Base-by-base conservation (phyloP, 805 yeast species). In the Metschnikowia kofuensis region DNA sequence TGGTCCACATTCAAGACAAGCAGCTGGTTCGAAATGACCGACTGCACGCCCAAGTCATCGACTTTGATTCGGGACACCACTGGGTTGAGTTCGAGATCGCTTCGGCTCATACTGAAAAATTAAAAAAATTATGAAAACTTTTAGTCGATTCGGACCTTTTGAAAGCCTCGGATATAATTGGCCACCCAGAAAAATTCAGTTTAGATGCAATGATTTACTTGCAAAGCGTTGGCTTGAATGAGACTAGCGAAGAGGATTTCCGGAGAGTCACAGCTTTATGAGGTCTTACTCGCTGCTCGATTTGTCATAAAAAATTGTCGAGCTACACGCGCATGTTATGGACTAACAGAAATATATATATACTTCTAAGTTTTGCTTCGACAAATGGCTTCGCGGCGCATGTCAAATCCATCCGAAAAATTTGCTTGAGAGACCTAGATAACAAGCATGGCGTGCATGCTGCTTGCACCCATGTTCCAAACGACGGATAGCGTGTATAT, bases 1-100 rank as follows among this genome's bases (percentile, higher is more conserved):
- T 78, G 83, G 54, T 78, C 82, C 29, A 78, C 73, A 54, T 69
- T 70, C 40, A 73, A 67, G 14, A 70, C 67, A 37, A 72, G 53
- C 42, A 65, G 68, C 44, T 56, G 57, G 53, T 71, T 67, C n/a
- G 77, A 72, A 29, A 74, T 61, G 8, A 74, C 64, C 7, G 76
- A 71, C 40, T 63, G 61, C 37, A 74, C 59, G 21, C 56, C 48
- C 47, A 74, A 53, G 47, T 66, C 74, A 47, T 74, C 78, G 29
- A 74, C 75, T 44, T 56, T 52, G 29, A 64, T 53, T 34, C 59
- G 59, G 4, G 67, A 62, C 31, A 35, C 45, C n/a, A 63, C 55
- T 11, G 64, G 62, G 13, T 40, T 42, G 44, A 58, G 31, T 38
- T 56, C 59, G 16, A 45, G 46, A 39, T 56, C 60, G n/a, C n/a